Percentiles rank a stretch among this genome's conserved stretches.
These are phyloP conservation scores for Saccharomycopsis fodiens DNA, from an alignment of 805 yeast genomes.

Conservation along the genomic window DNA sequence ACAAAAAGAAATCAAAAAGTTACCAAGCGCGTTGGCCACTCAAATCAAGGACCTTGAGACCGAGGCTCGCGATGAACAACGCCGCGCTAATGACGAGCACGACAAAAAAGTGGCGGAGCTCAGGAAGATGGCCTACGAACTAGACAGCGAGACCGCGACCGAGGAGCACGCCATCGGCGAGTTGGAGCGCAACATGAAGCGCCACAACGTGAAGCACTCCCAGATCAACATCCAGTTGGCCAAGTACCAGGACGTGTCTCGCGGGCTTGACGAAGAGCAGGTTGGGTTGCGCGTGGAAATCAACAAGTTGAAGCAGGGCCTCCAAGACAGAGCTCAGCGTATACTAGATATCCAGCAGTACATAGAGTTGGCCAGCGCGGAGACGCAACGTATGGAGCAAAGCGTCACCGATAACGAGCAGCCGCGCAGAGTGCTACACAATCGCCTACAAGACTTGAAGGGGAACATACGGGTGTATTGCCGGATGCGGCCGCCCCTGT, in stretches of 20 bases:
- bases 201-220: conserved; percentile 22
- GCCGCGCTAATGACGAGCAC: not conserved
- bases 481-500: conserved; percentile 59
- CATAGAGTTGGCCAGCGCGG: conserved; percentile 13
- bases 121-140: conserved; percentile 26
- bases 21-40: not conserved
- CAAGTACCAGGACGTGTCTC: not conserved
- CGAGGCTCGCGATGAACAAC: not conserved
- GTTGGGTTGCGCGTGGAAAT: conserved; percentile 9
- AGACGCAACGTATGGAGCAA: conserved; percentile 28
- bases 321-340: not conserved
- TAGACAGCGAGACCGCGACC: conserved; percentile 12
- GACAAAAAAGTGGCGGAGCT: conserved; percentile 27
- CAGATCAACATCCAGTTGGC: conserved; percentile 14
- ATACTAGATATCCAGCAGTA: conserved; percentile 19
- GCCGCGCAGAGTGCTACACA: conserved; percentile 57
- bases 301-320: conserved; percentile 2
- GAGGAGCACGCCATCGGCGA: conserved; percentile 2
- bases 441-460: conserved; percentile 72
- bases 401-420: conserved; percentile 43
- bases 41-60: not conserved
- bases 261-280: not conserved
- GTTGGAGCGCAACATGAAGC: conserved; percentile 9
- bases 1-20: not conserved
- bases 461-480: conserved; percentile 93